Evolutionary conservation across 495 filamentous ascomycete species (phyloP).

Genomic region (Aspergillus sclerotioniger): DNA sequence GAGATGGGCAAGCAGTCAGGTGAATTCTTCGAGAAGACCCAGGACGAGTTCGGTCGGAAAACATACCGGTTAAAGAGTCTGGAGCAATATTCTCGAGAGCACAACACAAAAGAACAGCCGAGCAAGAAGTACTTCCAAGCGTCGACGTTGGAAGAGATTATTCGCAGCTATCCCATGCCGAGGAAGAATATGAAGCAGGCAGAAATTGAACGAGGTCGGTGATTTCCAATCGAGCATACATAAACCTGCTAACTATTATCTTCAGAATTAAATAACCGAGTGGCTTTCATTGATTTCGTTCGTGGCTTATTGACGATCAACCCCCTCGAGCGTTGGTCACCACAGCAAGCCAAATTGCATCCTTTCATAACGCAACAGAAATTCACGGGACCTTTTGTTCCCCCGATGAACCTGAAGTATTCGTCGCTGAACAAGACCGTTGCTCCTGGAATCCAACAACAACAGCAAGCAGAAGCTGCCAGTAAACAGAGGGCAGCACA

Average conservation of each 20-base stretch:
- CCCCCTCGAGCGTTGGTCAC: slow-evolving; percentile 95
- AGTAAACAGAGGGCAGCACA: slow-evolving; percentile 79
- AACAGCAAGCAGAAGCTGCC: slow-evolving; percentile 87
- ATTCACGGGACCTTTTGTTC: slow-evolving; percentile 91
- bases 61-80: slow-evolving; percentile 92
- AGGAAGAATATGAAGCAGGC: slow-evolving; percentile 99
- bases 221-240: neutral
- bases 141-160: slow-evolving; percentile 91
- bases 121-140: slow-evolving; percentile 99
- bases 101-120: slow-evolving; percentile 94
- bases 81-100: slow-evolving; percentile 95
- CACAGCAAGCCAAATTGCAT: slow-evolving; percentile 94
- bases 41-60: slow-evolving; percentile 87
- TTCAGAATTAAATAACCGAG: slow-evolving; percentile 93
- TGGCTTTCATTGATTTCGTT: slow-evolving; percentile 99
- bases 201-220: slow-evolving; percentile 87
- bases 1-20: slow-evolving; percentile 98
- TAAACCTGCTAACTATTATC: slow-evolving; percentile 24
- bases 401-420: slow-evolving; percentile 94
- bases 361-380: slow-evolving; percentile 99
- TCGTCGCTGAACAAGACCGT: slow-evolving; percentile 79
- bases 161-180: slow-evolving; percentile 95
- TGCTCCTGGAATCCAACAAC: slow-evolving; percentile 94
- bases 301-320: slow-evolving; percentile 92
- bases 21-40: slow-evolving; percentile 95